phyloP scores from a whole-genome alignment of 257 asterid genomes.

The Pogostemon cablin region DNA sequence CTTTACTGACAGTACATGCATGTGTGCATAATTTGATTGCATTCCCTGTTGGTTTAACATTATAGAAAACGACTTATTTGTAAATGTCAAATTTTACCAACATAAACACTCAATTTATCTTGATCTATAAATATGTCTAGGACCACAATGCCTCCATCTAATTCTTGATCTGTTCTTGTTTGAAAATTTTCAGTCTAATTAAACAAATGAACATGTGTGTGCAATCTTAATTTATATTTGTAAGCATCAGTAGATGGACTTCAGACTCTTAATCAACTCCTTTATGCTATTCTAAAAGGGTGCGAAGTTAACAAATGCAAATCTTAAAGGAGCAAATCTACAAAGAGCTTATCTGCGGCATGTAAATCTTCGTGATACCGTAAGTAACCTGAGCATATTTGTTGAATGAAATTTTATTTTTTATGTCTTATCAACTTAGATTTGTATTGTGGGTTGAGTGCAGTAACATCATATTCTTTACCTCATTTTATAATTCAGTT shows the following conservation, averaged over 20 bases:
- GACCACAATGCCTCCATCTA: no score
- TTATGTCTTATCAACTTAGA: slow-evolving; percentile 12
- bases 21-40: slow-evolving; percentile 10
- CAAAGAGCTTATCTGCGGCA: slow-evolving; percentile 92
- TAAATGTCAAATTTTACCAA: not conserved
- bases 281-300: slow-evolving; percentile 51
- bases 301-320: slow-evolving; percentile 84
- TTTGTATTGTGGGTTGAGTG: slow-evolving; percentile 14
- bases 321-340: slow-evolving; percentile 91
- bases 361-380: slow-evolving; percentile 87
- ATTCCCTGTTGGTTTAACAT: not conserved
- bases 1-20: not conserved
- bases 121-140: not conserved
- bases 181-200: not conserved
- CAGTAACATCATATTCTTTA: not conserved
- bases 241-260: not conserved
- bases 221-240: not conserved
- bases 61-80: slow-evolving; percentile 10
- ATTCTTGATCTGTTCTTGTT: no score
- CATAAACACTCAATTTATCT: slow-evolving; percentile 10
- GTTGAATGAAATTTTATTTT: not conserved
- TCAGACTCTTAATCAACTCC: slow-evolving; percentile 9
- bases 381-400: slow-evolving; percentile 43
- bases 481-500: not conserved
- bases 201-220: not conserved